Conservation (phyloP, 306 rosid genomes). For the Quercus mongolica region DNA sequence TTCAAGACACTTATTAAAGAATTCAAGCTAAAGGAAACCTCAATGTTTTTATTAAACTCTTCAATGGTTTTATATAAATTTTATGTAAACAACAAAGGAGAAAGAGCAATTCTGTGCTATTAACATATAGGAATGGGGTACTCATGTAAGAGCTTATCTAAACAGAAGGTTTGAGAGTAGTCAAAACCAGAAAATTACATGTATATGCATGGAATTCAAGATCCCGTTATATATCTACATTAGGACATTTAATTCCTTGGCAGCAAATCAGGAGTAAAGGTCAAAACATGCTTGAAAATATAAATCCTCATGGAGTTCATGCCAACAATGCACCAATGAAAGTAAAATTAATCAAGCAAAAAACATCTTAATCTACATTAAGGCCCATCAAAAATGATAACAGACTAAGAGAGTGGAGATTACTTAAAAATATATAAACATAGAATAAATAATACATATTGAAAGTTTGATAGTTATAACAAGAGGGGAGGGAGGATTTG, state of each 20-base stretch:
- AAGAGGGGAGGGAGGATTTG: too few relatives aligned
- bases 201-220: not conserved
- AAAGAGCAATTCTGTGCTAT: not conserved
- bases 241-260: not conserved
- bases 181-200: not conserved
- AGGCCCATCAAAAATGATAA: not conserved
- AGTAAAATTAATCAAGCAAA: not conserved
- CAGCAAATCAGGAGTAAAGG: not conserved
- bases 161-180: not conserved
- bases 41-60: not conserved
- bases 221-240: not conserved
- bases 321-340: not conserved
- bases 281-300: not conserved
- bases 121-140: not conserved
- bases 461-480: too few relatives aligned
- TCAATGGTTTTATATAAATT: not conserved
- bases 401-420: not conserved
- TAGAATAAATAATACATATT: too few relatives aligned
- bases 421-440: not conserved
- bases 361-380: not conserved
- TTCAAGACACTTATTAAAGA: conserved; percentile 9
- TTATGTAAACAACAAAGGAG: not conserved
- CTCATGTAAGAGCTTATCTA: not conserved
- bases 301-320: not conserved
- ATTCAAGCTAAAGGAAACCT: conserved; percentile 5